Base-by-base conservation (phyloP, 2,329 filamentous ascomycete species). In the Nothomitra cinnamomea region DNA sequence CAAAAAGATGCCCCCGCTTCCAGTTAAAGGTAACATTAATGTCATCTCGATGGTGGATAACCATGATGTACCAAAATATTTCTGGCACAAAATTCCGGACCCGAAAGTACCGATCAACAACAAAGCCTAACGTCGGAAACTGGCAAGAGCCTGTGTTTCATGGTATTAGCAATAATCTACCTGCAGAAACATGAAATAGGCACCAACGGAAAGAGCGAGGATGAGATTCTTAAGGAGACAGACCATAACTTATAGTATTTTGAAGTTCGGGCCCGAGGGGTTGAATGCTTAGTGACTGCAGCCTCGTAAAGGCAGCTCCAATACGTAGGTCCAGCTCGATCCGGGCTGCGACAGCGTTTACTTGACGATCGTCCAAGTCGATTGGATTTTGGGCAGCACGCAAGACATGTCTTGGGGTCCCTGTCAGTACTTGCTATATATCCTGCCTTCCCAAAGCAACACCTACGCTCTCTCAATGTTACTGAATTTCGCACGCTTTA, bases 81-180 rank as follows among this genome's bases (percentile, higher is more conserved):
- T 98, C 92, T 0, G 90, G 85, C 1, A 92, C 81, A 66, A 98
- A 98, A 60, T 94, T 95, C 58, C 87, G 82, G 52, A 98, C 92
- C 51, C 86, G 82, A 61, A 95, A 87, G 66, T 96, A 98, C 49
- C 90, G 80, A 66, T 98, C 92, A 5, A 98, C 92, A 1, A 98
- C 90, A 59, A 98, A 98, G 0, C 92, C 92, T 3, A 98, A 74
- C 0, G 92, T 96, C 1, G 92, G 92, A 62, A 98, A 98, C 65
- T 98, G 92, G 60, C 92, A 98, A 2, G 89, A 95, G 13, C 78
- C 86, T 86, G 55, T 36, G 25, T 12, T 17, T 19, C 5, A 10
- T n/a, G 25, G n/a, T 28, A 49, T 49, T 49, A 49, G 45, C n/a
- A 47, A 47, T 36, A 47, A 49, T 36, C 56, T 19, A 35, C 13